Conservation (phyloP, 2,329 filamentous ascomycete genomes). For the Xylaria sp. region DNA sequence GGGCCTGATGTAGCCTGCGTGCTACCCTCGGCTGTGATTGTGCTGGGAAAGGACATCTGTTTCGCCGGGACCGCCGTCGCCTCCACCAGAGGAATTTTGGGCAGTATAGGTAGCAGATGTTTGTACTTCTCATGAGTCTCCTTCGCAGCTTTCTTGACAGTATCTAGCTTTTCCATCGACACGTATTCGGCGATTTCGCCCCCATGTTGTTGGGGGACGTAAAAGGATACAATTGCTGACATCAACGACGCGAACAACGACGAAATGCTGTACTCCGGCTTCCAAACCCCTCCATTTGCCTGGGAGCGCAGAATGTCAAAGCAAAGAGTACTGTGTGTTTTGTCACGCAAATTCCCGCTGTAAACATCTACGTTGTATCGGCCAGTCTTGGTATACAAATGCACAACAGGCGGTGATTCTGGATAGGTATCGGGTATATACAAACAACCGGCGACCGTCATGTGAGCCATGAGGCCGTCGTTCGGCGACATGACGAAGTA, state of each 20-base stretch:
- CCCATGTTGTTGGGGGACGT: slow-evolving; percentile 14
- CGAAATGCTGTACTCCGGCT: slow-evolving; percentile 14
- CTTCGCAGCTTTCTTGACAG: background rate
- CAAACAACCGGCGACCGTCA: slow-evolving; percentile 12
- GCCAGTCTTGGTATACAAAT: slow-evolving; percentile 17
- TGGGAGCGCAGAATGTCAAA: slow-evolving; percentile 15
- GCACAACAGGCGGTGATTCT: slow-evolving; percentile 14
- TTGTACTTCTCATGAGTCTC: slow-evolving; percentile 8
- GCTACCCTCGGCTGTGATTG: background rate
- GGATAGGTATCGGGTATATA: slow-evolving; percentile 20
- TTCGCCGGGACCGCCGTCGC: slow-evolving; percentile 8
- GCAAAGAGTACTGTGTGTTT: slow-evolving; percentile 8
- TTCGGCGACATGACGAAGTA: slow-evolving; percentile 21
- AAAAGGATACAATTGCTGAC: slow-evolving; percentile 23
- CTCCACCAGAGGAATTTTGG: slow-evolving; percentile 7
- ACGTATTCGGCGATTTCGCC: slow-evolving; percentile 13
- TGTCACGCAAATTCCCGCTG: background rate
- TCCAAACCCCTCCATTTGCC: slow-evolving; percentile 7
- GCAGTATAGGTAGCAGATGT: background rate
- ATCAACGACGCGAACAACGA: slow-evolving; percentile 18
- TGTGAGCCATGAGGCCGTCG: slow-evolving; percentile 20
- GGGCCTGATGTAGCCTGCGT: background rate
- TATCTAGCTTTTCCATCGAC: slow-evolving; percentile 9
- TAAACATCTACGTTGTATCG: slow-evolving; percentile 22
- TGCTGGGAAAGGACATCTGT: slow-evolving; percentile 11